Percentiles rank a stretch among this genome's conserved stretches.
These are phyloP conservation scores for Apiospora kogelbergensis DNA, from an alignment of 2,329 filamentous ascomycete genomes.

Conservation along the genomic window DNA sequence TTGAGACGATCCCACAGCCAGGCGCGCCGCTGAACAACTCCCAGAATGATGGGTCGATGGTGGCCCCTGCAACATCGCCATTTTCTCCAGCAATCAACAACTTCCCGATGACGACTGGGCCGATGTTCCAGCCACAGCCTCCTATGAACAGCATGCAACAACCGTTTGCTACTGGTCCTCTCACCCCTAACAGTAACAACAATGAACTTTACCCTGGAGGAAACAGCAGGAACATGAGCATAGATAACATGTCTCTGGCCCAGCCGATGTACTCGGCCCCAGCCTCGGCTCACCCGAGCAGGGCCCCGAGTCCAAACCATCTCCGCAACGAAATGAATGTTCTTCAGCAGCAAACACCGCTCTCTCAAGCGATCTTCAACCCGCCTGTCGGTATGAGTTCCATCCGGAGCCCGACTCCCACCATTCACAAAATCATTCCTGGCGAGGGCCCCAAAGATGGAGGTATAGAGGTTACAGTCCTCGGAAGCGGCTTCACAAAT, in stretches of 20 bases:
- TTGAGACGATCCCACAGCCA: slow-evolving; percentile 59
- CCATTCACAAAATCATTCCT: slow-evolving; percentile 82
- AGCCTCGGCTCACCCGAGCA: slow-evolving; percentile 70
- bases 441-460: slow-evolving; percentile 78
- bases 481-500: slow-evolving; percentile 77
- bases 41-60: slow-evolving; percentile 26
- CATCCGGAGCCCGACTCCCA: slow-evolving; percentile 50
- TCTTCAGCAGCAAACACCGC: slow-evolving; percentile 41
- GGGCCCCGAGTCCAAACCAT: slow-evolving; percentile 70
- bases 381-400: slow-evolving; percentile 50
- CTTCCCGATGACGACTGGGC: slow-evolving; percentile 41
- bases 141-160: slow-evolving; percentile 26
- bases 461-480: slow-evolving; percentile 82
- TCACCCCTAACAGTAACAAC: slow-evolving; percentile 63
- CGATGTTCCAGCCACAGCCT: slow-evolving; percentile 31
- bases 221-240: slow-evolving; percentile 58
- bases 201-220: slow-evolving; percentile 54
- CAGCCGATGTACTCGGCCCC: slow-evolving; percentile 68
- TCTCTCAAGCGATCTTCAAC: slow-evolving; percentile 44
- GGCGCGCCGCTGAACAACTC: slow-evolving; percentile 35
- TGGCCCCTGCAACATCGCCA: slow-evolving; percentile 49
- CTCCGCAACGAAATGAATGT: slow-evolving; percentile 47
- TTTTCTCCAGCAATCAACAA: slow-evolving; percentile 49
- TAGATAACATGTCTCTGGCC: slow-evolving; percentile 64
- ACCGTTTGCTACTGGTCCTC: slow-evolving; percentile 58